phyloP scores from a whole-genome alignment of 306 rosid species.

The Clitoria ternatea region DNA sequence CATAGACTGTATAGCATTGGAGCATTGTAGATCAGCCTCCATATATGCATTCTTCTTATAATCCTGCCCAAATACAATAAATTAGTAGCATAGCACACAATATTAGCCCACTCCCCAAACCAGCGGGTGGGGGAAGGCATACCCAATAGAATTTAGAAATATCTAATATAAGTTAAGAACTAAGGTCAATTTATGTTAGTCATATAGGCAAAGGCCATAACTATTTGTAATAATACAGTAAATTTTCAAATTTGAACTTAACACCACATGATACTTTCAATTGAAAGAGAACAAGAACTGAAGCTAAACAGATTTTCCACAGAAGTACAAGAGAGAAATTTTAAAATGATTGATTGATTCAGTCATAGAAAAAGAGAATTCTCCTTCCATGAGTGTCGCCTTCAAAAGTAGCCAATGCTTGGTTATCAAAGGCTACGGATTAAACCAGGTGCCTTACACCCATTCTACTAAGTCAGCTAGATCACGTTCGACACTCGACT shows the following conservation, averaged over 20 bases:
- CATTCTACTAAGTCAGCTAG: no score
- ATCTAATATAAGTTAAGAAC: not conserved
- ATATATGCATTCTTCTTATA: conserved; percentile 61
- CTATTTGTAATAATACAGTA: not conserved
- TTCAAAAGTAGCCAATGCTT: not conserved
- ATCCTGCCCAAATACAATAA: conserved; percentile 49
- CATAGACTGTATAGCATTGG: conserved; percentile 72
- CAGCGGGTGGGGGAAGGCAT: not conserved
- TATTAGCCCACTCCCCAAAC: not conserved
- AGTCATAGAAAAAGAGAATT: not conserved
- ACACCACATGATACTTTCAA: not conserved
- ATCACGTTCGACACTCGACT: no score
- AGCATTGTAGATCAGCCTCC: conserved; percentile 77
- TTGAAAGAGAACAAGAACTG: not conserved
- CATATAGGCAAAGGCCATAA: not conserved
- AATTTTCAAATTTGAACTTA: not conserved
- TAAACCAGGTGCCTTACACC: not conserved
- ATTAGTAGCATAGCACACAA: not conserved
- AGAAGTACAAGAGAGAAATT: not conserved
- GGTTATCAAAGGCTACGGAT: not conserved
- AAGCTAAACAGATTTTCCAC: not conserved
- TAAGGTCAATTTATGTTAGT: not conserved
- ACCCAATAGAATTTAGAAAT: not conserved
- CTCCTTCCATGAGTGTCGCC: not conserved
- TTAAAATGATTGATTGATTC: not conserved